Evolutionary conservation across 1,284 basidiomycete species (phyloP).

Genomic region (Ceratobasidium sp.): DNA sequence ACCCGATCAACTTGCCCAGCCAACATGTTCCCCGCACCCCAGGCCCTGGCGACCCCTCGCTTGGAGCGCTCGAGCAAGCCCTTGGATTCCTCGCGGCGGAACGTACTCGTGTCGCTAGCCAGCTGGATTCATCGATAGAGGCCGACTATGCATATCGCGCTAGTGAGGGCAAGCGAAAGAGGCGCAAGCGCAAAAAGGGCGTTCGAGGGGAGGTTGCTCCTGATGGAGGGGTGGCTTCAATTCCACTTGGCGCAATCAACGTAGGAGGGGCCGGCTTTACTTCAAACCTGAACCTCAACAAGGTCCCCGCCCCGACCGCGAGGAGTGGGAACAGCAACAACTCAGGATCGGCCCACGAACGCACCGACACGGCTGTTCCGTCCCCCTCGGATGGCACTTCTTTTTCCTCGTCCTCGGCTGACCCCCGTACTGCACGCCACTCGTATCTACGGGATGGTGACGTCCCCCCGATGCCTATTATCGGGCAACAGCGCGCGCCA

Average conservation of each 20-base stretch:
- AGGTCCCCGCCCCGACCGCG: not conserved
- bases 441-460: constrained; percentile 21
- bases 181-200: constrained; percentile 40
- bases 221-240: not conserved
- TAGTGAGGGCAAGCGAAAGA: constrained; percentile 26
- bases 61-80: constrained; percentile 68
- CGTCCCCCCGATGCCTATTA: constrained; percentile 25
- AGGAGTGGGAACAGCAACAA: constrained; percentile 24
- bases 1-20: constrained; percentile 13
- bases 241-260: constrained; percentile 22
- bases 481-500: constrained; percentile 3
- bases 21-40: constrained; percentile 34
- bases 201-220: constrained; percentile 17
- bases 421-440: constrained; percentile 14
- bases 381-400: constrained; percentile 37
- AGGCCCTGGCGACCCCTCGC: constrained; percentile 57
- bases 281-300: constrained; percentile 28
- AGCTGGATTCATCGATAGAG: constrained; percentile 52
- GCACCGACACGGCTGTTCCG: constrained; percentile 37
- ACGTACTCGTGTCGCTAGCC: constrained; percentile 60
- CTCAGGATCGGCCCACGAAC: constrained; percentile 34
- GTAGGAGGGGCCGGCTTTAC: constrained; percentile 10
- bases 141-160: constrained; percentile 35
- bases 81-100: constrained; percentile 71
- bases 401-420: constrained; percentile 37